These are phyloP conservation scores for Aspergillus novofumigatus DNA, from an alignment of 2,329 filamentous ascomycete species.

Conservation along the genomic window DNA sequence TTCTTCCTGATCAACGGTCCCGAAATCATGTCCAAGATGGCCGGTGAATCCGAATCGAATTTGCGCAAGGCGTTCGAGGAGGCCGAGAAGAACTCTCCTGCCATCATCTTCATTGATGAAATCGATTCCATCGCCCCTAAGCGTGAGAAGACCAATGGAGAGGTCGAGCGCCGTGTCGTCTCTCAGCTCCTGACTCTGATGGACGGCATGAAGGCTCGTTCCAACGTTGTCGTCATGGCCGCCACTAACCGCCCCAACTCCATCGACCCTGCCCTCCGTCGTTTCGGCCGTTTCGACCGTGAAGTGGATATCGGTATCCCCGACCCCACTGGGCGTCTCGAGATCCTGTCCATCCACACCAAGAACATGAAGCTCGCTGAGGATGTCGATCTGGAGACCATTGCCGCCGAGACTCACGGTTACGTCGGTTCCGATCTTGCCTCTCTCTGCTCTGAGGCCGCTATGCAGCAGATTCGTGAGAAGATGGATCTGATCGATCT, in stretches of 20 bases:
- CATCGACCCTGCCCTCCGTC: constrained; percentile 93
- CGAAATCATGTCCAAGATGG: constrained; percentile 99
- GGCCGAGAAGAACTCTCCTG: constrained; percentile 98
- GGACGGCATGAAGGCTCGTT: constrained; percentile 99
- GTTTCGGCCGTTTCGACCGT: constrained; percentile 97
- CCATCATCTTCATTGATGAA: constrained; percentile 99
- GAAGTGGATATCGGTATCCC: constrained; percentile 98
- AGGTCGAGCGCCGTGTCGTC: constrained; percentile 96
- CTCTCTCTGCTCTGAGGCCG: constrained; percentile 96
- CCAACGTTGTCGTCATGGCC: constrained; percentile 98
- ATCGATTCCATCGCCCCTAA: constrained; percentile 99
- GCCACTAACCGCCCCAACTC: constrained; percentile 99
- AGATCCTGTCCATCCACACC: constrained; percentile 98
- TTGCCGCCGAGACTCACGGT: constrained; percentile 95
- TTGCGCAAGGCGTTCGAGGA: constrained; percentile 98
- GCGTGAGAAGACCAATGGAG: constrained; percentile 99
- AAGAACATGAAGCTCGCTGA: constrained; percentile 99
- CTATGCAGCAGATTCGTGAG: constrained; percentile 99
- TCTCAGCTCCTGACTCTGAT: constrained; percentile 95
- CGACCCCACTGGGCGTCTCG: constrained; percentile 94
- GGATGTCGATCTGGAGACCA: constrained; percentile 93
- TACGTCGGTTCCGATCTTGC: constrained; percentile 98
- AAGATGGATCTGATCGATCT: constrained; percentile 99
- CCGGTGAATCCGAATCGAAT: constrained; percentile 97
- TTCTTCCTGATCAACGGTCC: constrained; percentile 99